phyloP scores from a whole-genome alignment of 2,329 filamentous ascomycete genomes.

The Aspergillus persii region DNA sequence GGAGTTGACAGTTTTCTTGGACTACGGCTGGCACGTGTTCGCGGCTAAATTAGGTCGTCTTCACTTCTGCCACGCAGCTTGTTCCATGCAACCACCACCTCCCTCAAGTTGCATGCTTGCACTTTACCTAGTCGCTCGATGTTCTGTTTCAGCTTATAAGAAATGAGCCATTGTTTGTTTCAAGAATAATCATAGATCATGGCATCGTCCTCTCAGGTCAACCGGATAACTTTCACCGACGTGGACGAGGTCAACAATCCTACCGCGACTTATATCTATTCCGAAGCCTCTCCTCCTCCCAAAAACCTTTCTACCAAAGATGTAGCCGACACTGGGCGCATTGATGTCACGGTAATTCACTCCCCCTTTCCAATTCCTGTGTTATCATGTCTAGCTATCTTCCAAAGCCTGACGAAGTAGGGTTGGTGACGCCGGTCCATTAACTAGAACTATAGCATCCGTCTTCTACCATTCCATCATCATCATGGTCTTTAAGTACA shows the following conservation, averaged over 20 bases:
- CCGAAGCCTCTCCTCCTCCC: slow-evolving; percentile 21
- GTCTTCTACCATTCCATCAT: slow-evolving; percentile 11
- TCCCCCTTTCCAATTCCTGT: too few relatives aligned
- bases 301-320: slow-evolving; percentile 1
- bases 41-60: neutral
- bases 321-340: slow-evolving; percentile 27
- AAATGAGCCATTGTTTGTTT: neutral
- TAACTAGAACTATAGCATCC: slow-evolving; percentile 11
- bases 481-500: slow-evolving; percentile 24
- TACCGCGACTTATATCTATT: slow-evolving; percentile 50
- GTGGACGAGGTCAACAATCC: slow-evolving; percentile 52
- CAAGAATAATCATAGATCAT: slow-evolving; percentile 7
- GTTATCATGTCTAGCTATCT: neutral
- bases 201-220: slow-evolving; percentile 9
- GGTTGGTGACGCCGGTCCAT: neutral
- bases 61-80: neutral
- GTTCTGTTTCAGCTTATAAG: neutral
- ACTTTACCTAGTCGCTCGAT: too few relatives aligned
- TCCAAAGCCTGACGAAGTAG: neutral
- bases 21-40: neutral
- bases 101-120: neutral
- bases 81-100: neutral
- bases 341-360: slow-evolving; percentile 45
- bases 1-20: neutral
- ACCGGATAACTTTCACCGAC: slow-evolving; percentile 30